phyloP scores from a whole-genome alignment of 139 green algal species.

The Coelastrella sp. region DNA sequence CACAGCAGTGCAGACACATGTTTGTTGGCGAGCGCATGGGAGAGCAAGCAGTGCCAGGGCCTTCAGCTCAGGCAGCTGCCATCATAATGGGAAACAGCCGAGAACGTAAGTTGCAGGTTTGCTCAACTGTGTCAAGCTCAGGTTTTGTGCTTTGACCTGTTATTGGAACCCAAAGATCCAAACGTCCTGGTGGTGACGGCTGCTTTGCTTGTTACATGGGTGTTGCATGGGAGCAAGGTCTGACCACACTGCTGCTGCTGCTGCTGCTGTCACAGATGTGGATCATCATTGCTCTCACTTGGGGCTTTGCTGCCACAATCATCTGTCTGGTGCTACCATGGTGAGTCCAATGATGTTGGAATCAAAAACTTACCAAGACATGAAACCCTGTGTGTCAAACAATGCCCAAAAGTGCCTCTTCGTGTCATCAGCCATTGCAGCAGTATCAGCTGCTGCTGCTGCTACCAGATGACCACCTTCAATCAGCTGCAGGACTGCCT shows the following conservation, averaged over 20 bases:
- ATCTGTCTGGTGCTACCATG: constrained; percentile 76
- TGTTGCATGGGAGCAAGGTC: too few relatives aligned
- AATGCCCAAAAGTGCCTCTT: neutral
- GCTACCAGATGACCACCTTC: neutral
- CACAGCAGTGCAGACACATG: too few relatives aligned
- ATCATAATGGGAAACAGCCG: too few relatives aligned
- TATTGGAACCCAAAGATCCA: too few relatives aligned
- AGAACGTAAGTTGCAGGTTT: too few relatives aligned
- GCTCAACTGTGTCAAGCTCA: neutral
- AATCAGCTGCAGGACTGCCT: too few relatives aligned
- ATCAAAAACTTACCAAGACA: neutral
- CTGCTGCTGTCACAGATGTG: constrained; percentile 77
- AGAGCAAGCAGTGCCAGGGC: too few relatives aligned
- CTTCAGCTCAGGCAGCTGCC: too few relatives aligned
- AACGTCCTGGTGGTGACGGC: neutral
- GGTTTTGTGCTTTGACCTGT: neutral
- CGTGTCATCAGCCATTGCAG: neutral
- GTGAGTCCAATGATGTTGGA: constrained; percentile 5
- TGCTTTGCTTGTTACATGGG: neutral
- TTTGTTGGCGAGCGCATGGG: too few relatives aligned
- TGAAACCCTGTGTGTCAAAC: neutral
- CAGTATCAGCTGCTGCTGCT: too few relatives aligned
- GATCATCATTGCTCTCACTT: constrained; percentile 77
- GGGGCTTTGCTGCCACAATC: constrained; percentile 68
- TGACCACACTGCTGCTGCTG: constrained; percentile 62